Percentiles rank a stretch among this genome's conserved stretches.
Conservation (phyloP, 805 yeast species). For the Metschnikowia continentalis region DNA sequence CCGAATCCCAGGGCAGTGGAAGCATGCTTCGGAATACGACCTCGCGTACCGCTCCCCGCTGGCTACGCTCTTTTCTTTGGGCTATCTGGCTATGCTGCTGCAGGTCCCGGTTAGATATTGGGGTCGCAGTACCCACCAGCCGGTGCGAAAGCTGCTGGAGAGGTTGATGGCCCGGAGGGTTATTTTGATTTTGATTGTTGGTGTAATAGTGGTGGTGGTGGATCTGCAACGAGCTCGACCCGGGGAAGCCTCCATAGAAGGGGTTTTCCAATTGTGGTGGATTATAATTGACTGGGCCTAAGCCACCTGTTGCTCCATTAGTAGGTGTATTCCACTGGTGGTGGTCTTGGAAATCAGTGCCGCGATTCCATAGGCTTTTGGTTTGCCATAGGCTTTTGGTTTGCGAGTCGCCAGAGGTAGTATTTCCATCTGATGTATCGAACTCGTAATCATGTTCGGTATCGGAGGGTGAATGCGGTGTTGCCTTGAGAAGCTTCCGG, state of each 20-base stretch:
- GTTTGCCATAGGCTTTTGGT: background rate
- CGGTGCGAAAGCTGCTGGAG: background rate
- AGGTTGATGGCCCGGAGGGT: background rate
- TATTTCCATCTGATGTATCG: constrained; percentile 17
- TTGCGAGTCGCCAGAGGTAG: background rate
- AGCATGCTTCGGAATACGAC: constrained; percentile 18
- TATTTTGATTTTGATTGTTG: constrained; percentile 31
- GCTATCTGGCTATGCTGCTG: background rate
- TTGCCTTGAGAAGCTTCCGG: constrained; percentile 23
- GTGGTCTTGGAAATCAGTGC: background rate
- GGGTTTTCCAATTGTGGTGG: background rate
- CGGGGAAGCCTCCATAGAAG: background rate
- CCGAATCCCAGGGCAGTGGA: constrained; percentile 58
- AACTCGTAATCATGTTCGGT: constrained; percentile 23
- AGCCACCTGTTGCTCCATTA: background rate
- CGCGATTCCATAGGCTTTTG: background rate
- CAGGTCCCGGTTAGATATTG: background rate
- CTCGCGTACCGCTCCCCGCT: background rate
- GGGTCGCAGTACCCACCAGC: background rate
- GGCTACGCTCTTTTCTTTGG: background rate
- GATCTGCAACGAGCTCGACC: constrained; percentile 20
- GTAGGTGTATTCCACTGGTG: background rate
- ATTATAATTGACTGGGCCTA: background rate
- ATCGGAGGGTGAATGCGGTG: background rate
- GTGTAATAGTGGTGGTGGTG: constrained; percentile 48